phyloP scores from a whole-genome alignment of 2,329 filamentous ascomycete genomes.

The Microascus cirrosus region DNA sequence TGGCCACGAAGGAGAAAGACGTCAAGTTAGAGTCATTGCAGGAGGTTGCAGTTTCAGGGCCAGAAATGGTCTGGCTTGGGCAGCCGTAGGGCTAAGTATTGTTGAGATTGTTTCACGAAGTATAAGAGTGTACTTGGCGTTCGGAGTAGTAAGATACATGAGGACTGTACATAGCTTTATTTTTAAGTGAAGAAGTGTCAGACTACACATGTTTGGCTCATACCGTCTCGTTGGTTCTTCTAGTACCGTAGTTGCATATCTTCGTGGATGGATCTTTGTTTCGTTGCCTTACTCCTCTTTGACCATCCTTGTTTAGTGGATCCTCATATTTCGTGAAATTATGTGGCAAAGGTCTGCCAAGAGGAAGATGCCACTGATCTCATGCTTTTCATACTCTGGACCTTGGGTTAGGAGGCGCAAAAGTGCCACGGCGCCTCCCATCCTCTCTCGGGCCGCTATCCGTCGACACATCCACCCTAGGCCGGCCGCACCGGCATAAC shows the following conservation, averaged over 20 bases:
- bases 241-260: too few relatives aligned
- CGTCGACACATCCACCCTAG: background rate
- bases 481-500: background rate
- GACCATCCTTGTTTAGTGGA: too few relatives aligned
- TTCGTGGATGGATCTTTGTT: too few relatives aligned
- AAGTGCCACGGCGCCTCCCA: background rate
- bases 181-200: background rate
- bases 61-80: constrained; percentile 21
- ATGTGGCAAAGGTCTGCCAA: too few relatives aligned
- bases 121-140: background rate
- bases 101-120: background rate
- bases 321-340: too few relatives aligned
- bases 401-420: too few relatives aligned
- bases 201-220: background rate
- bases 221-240: background rate
- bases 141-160: background rate
- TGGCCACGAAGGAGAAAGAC: constrained; percentile 16
- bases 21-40: constrained; percentile 10
- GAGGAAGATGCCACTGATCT: too few relatives aligned
- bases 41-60: constrained; percentile 18
- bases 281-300: too few relatives aligned
- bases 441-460: background rate
- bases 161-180: background rate
- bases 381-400: too few relatives aligned
- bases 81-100: constrained; percentile 3